Conservation (phyloP, 2,329 filamentous ascomycete genomes). For the Nigrospora oryzae region DNA sequence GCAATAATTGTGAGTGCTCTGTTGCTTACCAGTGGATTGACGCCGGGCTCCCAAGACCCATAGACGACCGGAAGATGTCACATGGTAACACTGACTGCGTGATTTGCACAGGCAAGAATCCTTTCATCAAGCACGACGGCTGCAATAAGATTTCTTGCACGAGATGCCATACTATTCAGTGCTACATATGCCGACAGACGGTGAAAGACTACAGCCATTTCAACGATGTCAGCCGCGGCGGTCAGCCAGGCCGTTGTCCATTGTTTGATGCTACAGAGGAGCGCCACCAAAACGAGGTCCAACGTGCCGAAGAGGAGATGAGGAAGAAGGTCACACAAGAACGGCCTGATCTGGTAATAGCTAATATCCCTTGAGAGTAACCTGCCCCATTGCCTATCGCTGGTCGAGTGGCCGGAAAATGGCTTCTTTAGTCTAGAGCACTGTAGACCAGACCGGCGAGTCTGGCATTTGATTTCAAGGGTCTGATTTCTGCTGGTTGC, state of each 20-base stretch:
- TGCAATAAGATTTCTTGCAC: conserved; percentile 81
- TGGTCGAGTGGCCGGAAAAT: no score
- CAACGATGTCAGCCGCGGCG: conserved; percentile 38
- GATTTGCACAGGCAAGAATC: conserved; percentile 42
- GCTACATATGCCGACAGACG: conserved; percentile 65
- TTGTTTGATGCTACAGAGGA: conserved; percentile 56
- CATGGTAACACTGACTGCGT: not conserved
- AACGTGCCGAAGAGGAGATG: conserved; percentile 49
- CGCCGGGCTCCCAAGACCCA: not conserved
- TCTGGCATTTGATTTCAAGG: no score
- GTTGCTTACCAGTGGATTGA: not conserved
- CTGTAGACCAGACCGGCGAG: no score
- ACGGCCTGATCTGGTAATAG: conserved; percentile 48
- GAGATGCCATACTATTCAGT: conserved; percentile 47
- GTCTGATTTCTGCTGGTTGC: no score
- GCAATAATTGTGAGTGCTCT: conserved; percentile 49
- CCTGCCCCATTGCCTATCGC: not conserved
- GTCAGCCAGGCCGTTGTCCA: conserved; percentile 49
- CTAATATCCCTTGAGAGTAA: not conserved
- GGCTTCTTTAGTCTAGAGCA: no score
- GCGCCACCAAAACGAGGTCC: conserved; percentile 56
- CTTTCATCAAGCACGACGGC: conserved; percentile 69
- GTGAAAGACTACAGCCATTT: conserved; percentile 62
- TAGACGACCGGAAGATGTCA: no score
- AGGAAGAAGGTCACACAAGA: conserved; percentile 45